Percentiles rank a stretch among this genome's conserved stretches.
Evolutionary conservation across 1,139 yeast species (phyloP).

Genomic region (Scheffersomyces titani): DNA sequence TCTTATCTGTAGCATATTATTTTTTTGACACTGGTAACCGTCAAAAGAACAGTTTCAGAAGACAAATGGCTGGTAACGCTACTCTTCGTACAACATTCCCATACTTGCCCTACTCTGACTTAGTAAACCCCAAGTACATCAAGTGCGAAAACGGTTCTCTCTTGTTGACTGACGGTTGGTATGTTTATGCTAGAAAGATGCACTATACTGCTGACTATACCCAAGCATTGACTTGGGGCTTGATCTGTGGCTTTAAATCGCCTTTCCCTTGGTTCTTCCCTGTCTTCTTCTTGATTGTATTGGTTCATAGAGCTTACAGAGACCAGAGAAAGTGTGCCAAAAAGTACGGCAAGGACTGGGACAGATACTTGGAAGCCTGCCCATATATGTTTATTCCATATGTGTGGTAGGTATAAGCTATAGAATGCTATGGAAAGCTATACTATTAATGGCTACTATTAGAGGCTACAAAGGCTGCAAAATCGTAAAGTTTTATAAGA

Average conservation of each 20-base stretch:
- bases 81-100: slow-evolving; percentile 86
- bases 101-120: slow-evolving; percentile 78
- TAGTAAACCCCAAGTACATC: slow-evolving; percentile 82
- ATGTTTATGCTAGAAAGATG: slow-evolving; percentile 84
- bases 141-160: slow-evolving; percentile 81
- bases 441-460: no score
- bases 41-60: slow-evolving; percentile 93
- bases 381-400: slow-evolving; percentile 93
- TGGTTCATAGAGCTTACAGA: slow-evolving; percentile 84
- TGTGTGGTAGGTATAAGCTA: slow-evolving; percentile 47
- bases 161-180: slow-evolving; percentile 93
- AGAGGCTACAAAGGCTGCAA: not conserved
- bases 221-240: slow-evolving; percentile 89
- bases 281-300: slow-evolving; percentile 78
- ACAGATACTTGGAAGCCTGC: slow-evolving; percentile 77
- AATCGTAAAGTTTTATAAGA: not conserved
- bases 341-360: slow-evolving; percentile 96
- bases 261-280: slow-evolving; percentile 98
- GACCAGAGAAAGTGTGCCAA: slow-evolving; percentile 80
- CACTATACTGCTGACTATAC: slow-evolving; percentile 94
- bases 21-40: slow-evolving; percentile 95
- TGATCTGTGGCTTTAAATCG: slow-evolving; percentile 82
- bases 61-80: slow-evolving; percentile 78
- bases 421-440: not conserved
- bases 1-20: slow-evolving; percentile 73